phyloP scores from a whole-genome alignment of 2,329 filamentous ascomycete species.

The Aspergillus quadricinctus region DNA sequence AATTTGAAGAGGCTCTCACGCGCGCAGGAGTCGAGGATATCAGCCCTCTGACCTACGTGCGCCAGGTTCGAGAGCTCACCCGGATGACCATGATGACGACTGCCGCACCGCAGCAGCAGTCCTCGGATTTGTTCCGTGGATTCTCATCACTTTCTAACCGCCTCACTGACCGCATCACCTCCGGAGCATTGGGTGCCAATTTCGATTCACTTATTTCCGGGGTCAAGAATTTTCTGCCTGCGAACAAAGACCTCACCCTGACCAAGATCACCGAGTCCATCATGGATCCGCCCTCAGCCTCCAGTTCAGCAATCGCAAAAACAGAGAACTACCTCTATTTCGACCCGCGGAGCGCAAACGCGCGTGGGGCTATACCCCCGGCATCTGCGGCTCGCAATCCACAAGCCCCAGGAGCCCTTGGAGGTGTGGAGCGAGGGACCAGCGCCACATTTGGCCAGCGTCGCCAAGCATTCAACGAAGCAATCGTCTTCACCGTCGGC shows the following conservation, averaged over 20 bases:
- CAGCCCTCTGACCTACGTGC: slow-evolving; percentile 76
- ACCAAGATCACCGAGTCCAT: slow-evolving; percentile 98
- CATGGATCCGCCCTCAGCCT: slow-evolving; percentile 90
- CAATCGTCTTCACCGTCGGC: slow-evolving; percentile 90
- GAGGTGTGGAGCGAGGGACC: slow-evolving; percentile 57
- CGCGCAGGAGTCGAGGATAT: slow-evolving; percentile 68
- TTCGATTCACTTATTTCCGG: slow-evolving; percentile 92
- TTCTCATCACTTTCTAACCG: slow-evolving; percentile 90
- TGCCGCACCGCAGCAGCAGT: slow-evolving; percentile 59
- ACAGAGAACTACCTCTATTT: slow-evolving; percentile 97
- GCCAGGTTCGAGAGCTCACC: slow-evolving; percentile 87
- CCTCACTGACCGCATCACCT: slow-evolving; percentile 89
- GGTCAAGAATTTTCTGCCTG: slow-evolving; percentile 97
- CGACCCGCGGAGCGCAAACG: slow-evolving; percentile 88
- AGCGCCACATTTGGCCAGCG: slow-evolving; percentile 85
- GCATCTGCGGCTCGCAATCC: slow-evolving; percentile 54
- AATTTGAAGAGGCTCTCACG: slow-evolving; percentile 79
- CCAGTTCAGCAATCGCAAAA: slow-evolving; percentile 88
- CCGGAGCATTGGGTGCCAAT: slow-evolving; percentile 79
- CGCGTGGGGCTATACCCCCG: slow-evolving; percentile 83
- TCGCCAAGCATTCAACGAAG: slow-evolving; percentile 82
- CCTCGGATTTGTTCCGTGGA: slow-evolving; percentile 77
- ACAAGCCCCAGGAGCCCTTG: slow-evolving; percentile 41
- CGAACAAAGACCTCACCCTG: slow-evolving; percentile 88
- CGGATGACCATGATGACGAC: slow-evolving; percentile 98